A percentile compares a stretch with the other conserved stretches of the same genome.
Evolutionary conservation across 805 yeast genomes (phyloP).

Genomic region (Metschnikowia kofuensis): DNA sequence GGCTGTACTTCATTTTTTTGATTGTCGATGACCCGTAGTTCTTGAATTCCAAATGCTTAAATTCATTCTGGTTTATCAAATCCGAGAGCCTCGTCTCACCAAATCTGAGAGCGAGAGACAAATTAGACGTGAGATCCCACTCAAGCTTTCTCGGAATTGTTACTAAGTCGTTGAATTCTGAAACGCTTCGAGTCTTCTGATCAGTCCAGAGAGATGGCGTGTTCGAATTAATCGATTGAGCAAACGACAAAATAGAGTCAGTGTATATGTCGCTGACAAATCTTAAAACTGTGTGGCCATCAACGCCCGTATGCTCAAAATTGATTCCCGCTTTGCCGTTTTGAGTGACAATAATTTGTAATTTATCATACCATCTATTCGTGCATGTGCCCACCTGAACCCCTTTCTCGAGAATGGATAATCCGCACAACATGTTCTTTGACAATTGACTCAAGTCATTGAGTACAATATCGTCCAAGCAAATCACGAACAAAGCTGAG

Average conservation of each 20-base stretch:
- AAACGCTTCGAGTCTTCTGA: constrained; percentile 15
- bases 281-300: constrained; percentile 89
- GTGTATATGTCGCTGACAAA: constrained; percentile 89
- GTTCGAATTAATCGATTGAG: constrained; percentile 73
- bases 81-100: constrained; percentile 89
- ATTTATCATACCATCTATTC: constrained; percentile 91
- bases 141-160: constrained; percentile 84
- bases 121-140: constrained; percentile 77
- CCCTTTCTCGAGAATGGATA: constrained; percentile 73
- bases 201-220: constrained; percentile 68
- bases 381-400: constrained; percentile 93
- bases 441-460: constrained; percentile 63
- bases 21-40: constrained; percentile 72
- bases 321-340: constrained; percentile 92
- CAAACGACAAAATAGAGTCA: constrained; percentile 84
- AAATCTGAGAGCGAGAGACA: constrained; percentile 76
- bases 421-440: constrained; percentile 85
- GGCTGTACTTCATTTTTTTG: constrained; percentile 82
- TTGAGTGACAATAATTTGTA: constrained; percentile 81
- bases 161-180: constrained; percentile 37
- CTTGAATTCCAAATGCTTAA: constrained; percentile 73
- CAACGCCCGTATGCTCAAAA: constrained; percentile 93
- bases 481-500: constrained; percentile 76
- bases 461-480: constrained; percentile 75
- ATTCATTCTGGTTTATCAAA: constrained; percentile 85